These are phyloP conservation scores for Tuber microsphaerosporum DNA, from an alignment of 495 filamentous ascomycete genomes.

Conservation along the genomic window DNA sequence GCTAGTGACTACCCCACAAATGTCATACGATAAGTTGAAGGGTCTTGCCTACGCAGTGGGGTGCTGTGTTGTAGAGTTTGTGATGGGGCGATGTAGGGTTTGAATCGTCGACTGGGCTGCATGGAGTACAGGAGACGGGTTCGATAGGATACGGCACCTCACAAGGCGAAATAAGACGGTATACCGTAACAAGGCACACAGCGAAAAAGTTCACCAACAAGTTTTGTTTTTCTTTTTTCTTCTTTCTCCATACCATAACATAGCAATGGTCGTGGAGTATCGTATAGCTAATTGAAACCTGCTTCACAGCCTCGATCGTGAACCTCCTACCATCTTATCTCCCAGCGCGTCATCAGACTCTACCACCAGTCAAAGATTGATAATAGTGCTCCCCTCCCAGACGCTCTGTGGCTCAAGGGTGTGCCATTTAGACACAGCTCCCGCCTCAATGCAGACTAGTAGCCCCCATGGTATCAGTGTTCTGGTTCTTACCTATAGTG, in stretches of 20 bases:
- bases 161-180: neutral
- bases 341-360: neutral
- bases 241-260: neutral
- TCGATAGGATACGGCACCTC: neutral
- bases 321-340: neutral
- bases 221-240: neutral
- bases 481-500: neutral
- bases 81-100: neutral
- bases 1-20: neutral
- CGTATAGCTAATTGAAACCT: neutral
- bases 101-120: neutral
- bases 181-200: neutral
- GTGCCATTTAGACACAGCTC: conserved; percentile 72
- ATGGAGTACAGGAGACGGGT: neutral
- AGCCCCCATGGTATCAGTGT: conserved; percentile 4
- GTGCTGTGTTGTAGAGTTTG: neutral
- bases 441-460: conserved; percentile 77
- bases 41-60: neutral
- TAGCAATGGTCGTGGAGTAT: neutral
- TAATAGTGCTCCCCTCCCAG: conserved; percentile 82
- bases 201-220: neutral
- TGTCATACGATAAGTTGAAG: neutral
- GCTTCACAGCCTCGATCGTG: neutral
- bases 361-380: conserved; percentile 43
- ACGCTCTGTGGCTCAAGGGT: conserved; percentile 76